Percentiles rank a stretch among this genome's conserved stretches.
Evolutionary conservation across 1,284 basidiomycete species (phyloP).

Genomic region (Grifola frondosa): DNA sequence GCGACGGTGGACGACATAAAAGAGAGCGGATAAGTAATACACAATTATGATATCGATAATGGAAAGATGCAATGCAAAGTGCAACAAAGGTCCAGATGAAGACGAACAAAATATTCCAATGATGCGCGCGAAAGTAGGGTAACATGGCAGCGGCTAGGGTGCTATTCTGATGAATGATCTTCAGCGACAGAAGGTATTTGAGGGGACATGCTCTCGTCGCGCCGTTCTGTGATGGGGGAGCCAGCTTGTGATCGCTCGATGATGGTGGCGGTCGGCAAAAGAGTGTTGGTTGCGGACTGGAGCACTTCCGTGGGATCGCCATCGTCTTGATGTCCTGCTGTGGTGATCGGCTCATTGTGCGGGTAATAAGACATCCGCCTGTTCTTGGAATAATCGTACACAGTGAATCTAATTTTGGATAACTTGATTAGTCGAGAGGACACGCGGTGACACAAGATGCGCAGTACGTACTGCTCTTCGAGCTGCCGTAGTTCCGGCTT

Average conservation of each 20-base stretch:
- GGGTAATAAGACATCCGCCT: constrained; percentile 77
- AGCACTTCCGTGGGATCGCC: constrained; percentile 28
- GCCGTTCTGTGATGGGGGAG: constrained; percentile 40
- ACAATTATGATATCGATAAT: constrained; percentile 17
- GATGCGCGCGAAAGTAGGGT: not conserved
- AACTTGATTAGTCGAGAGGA: too few species aligned
- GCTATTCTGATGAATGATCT: constrained; percentile 14
- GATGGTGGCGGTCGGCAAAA: constrained; percentile 42
- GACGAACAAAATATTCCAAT: constrained; percentile 10
- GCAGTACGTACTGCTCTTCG: constrained; percentile 79
- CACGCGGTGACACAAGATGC: not conserved
- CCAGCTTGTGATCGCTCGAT: constrained; percentile 61
- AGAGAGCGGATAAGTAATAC: constrained; percentile 7
- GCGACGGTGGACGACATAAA: not conserved
- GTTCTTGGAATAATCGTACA: constrained; percentile 71
- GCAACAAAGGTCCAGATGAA: constrained; percentile 8
- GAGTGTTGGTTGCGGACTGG: constrained; percentile 43
- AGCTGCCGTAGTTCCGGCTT: constrained; percentile 89
- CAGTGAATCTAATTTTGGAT: constrained; percentile 61
- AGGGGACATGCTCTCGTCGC: constrained; percentile 16
- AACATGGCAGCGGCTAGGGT: not conserved
- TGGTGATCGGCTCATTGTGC: constrained; percentile 66
- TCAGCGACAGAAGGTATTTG: constrained; percentile 17
- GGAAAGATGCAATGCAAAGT: not conserved
- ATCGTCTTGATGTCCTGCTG: constrained; percentile 46